phyloP scores from a whole-genome alignment of 2,329 filamentous ascomycete genomes.

The Pyrenophora teres region DNA sequence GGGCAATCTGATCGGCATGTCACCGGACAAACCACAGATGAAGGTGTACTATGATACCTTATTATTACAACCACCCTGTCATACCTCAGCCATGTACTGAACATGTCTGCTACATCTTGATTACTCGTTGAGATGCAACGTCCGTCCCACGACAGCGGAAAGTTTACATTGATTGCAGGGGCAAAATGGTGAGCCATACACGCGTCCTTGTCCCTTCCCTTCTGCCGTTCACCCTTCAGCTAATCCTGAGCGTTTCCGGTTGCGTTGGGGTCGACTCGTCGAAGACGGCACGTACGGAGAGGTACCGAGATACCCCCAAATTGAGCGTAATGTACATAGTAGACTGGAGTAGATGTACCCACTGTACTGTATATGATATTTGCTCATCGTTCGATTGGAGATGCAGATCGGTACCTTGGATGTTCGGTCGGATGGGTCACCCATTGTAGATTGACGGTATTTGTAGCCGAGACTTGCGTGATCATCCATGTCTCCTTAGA shows the following conservation, averaged over 20 bases:
- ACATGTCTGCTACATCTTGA: not conserved
- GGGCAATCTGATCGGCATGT: conserved; percentile 16
- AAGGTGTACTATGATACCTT: conserved; percentile 16
- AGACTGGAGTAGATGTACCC: not conserved
- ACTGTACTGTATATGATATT: too few relatives aligned
- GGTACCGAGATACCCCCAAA: not conserved
- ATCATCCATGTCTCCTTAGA: not conserved
- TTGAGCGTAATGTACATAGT: not conserved
- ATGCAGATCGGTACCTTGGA: too few relatives aligned
- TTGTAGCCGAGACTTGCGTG: not conserved
- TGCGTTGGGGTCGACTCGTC: not conserved
- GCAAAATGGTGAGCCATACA: not conserved
- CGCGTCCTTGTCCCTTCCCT: not conserved
- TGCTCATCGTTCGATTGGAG: too few relatives aligned
- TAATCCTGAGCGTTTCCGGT: too few relatives aligned
- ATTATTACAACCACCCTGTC: conserved; percentile 14
- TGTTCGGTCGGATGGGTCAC: too few relatives aligned
- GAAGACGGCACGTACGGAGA: not conserved
- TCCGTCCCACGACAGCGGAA: not conserved
- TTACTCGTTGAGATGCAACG: conserved; percentile 1
- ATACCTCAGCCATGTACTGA: not conserved
- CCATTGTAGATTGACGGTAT: not conserved
- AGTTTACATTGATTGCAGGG: not conserved
- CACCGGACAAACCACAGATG: conserved; percentile 13
- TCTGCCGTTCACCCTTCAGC: not conserved